Conservation (phyloP, 495 filamentous ascomycete species). For the Penicillium daleae region DNA sequence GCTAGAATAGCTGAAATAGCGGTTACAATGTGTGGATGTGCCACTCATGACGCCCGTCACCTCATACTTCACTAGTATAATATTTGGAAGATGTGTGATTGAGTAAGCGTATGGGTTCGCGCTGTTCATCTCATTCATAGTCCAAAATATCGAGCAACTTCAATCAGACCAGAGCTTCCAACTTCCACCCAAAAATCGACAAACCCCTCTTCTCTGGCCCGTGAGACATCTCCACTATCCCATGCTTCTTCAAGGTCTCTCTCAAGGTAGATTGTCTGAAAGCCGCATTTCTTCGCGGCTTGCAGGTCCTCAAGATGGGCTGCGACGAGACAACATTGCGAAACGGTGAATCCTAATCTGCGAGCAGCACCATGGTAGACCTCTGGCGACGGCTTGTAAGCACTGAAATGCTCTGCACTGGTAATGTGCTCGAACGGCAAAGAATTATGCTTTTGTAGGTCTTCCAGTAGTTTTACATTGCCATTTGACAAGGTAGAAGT, state of each 20-base stretch:
- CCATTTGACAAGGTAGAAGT: slow-evolving; percentile 71
- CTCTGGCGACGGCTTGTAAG: slow-evolving; percentile 68
- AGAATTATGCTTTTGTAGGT: slow-evolving; percentile 54
- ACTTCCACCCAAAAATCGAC: slow-evolving; percentile 24
- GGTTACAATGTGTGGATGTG: too few relatives aligned
- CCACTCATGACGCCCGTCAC: too few relatives aligned
- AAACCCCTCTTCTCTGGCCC: slow-evolving; percentile 24
- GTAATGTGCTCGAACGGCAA: slow-evolving; percentile 62
- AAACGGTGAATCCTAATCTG: slow-evolving; percentile 53
- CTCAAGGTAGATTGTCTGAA: slow-evolving; percentile 71
- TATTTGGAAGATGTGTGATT: too few relatives aligned
- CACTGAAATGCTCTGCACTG: slow-evolving; percentile 64
- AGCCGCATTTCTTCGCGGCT: slow-evolving; percentile 61
- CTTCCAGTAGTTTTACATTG: slow-evolving; percentile 63
- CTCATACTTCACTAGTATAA: too few relatives aligned
- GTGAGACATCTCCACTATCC: slow-evolving; percentile 27
- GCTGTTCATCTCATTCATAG: too few relatives aligned
- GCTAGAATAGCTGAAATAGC: too few relatives aligned
- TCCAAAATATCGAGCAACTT: slow-evolving; percentile 26
- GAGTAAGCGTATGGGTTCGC: too few relatives aligned
- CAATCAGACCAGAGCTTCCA: slow-evolving; percentile 22
- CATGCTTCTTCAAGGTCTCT: slow-evolving; percentile 62
- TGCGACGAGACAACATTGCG: slow-evolving; percentile 70
- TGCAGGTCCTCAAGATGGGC: slow-evolving; percentile 68
- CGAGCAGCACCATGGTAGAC: slow-evolving; percentile 64